These are phyloP conservation scores for Phytophthora sojae DNA, from an alignment of 352 stramenopile species.

Conservation along the genomic window DNA sequence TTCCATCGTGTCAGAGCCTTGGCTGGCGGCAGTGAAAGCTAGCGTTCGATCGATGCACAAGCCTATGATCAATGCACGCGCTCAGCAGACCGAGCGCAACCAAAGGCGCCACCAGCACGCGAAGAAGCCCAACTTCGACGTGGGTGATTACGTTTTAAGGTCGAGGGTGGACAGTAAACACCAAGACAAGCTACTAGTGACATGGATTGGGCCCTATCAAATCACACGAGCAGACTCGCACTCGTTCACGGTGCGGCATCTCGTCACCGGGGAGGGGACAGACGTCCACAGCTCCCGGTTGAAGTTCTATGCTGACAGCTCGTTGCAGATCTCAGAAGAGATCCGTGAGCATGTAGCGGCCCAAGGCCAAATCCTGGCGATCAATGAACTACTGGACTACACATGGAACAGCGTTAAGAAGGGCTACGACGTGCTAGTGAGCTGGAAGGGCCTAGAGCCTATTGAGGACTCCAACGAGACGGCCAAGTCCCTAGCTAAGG, in stretches of 20 bases:
- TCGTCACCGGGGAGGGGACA: constrained; percentile 16
- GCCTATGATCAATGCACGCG: constrained; percentile 9
- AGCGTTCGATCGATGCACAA: constrained; percentile 27
- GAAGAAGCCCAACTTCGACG: constrained; percentile 23
- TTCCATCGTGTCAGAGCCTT: too few species aligned
- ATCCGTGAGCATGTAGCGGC: constrained; percentile 27
- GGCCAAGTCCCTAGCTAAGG: constrained; percentile 1
- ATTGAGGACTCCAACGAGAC: constrained; percentile 30
- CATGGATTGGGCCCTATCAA: constrained; percentile 41
- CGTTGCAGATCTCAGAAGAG: constrained; percentile 36
- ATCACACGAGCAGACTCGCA: constrained; percentile 25
- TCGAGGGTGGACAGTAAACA: constrained; percentile 38
- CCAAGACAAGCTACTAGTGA: constrained; percentile 40
- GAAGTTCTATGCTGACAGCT: constrained; percentile 41
- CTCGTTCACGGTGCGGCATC: constrained; percentile 29
- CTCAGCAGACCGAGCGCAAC: constrained; percentile 18
- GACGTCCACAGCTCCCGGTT: constrained; percentile 37
- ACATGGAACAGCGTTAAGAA: constrained; percentile 8
- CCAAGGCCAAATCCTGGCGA: constrained; percentile 22
- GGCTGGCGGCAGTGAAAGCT: not conserved
- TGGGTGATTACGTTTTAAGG: constrained; percentile 41
- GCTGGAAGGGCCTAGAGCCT: constrained; percentile 22
- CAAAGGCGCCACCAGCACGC: constrained; percentile 4
- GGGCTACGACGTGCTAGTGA: constrained; percentile 14
- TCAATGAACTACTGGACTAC: constrained; percentile 7